Evolutionary conservation across 805 yeast species (phyloP).

Genomic region (Kazachstania viticola): DNA sequence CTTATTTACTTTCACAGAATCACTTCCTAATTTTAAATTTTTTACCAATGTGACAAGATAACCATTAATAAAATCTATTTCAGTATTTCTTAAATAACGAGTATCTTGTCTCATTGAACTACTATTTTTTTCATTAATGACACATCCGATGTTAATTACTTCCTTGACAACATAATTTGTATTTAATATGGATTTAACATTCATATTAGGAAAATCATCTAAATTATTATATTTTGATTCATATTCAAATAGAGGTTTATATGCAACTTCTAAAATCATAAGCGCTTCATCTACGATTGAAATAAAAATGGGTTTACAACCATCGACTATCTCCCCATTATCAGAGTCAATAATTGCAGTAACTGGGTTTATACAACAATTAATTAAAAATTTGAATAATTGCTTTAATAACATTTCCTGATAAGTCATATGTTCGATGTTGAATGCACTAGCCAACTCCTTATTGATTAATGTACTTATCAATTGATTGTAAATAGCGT

Average conservation of each 20-base stretch:
- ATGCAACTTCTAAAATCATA: conserved; percentile 21
- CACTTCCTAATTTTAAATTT: conserved; percentile 27
- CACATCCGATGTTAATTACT: conserved; percentile 32
- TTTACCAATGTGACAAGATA: conserved; percentile 50
- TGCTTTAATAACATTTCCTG: conserved; percentile 47
- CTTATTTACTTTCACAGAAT: conserved; percentile 20
- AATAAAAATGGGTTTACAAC: conserved; percentile 28
- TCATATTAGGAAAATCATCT: conserved; percentile 20
- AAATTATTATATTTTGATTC: conserved; percentile 11
- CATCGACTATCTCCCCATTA: conserved; percentile 63
- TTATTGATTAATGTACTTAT: conserved; percentile 20
- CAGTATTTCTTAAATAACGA: conserved; percentile 44
- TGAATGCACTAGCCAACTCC: conserved; percentile 17
- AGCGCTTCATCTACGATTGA: conserved; percentile 28
- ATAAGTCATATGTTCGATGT: conserved; percentile 28
- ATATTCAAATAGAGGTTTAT: conserved; percentile 20
- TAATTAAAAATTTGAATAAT: conserved; percentile 64
- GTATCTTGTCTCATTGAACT: conserved; percentile 47
- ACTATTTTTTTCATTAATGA: conserved; percentile 42
- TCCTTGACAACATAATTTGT: conserved; percentile 25
- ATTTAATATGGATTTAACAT: conserved; percentile 20
- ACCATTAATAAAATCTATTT: conserved; percentile 77
- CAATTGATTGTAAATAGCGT: conserved; percentile 16
- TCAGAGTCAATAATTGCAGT: conserved; percentile 67
- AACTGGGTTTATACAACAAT: conserved; percentile 74